Conservation (phyloP, 305 asterid genomes). For the Solanum aculeatissimum region DNA sequence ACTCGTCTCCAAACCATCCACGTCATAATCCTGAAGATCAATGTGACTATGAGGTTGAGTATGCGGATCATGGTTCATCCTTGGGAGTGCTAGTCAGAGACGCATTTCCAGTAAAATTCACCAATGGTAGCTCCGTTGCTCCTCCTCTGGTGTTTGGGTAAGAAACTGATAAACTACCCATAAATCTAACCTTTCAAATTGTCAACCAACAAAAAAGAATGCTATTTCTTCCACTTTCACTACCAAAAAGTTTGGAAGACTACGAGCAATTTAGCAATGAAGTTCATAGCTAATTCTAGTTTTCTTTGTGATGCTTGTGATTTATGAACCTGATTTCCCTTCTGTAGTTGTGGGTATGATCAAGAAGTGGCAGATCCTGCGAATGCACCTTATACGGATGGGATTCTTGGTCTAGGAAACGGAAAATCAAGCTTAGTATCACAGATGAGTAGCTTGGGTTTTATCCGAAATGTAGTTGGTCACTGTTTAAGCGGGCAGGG, state of each 20-base stretch:
- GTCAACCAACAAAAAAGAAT: not conserved
- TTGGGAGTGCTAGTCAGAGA: constrained; percentile 74
- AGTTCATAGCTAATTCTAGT: not conserved
- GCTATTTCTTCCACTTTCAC: not conserved
- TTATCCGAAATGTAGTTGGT: constrained; percentile 61
- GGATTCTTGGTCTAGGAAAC: constrained; percentile 82
- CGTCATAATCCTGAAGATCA: constrained; percentile 50
- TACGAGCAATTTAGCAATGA: not conserved
- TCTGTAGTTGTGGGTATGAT: constrained; percentile 76
- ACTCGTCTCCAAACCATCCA: constrained; percentile 13
- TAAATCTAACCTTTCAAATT: not conserved
- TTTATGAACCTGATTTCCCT: not conserved
- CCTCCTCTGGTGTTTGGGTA: constrained; percentile 79
- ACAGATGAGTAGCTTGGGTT: constrained; percentile 47
- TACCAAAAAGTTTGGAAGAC: not conserved
- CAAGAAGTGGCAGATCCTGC: constrained; percentile 54
- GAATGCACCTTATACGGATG: constrained; percentile 59
- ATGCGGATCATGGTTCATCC: constrained; percentile 81
- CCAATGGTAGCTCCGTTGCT: constrained; percentile 46
- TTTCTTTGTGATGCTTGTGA: not conserved
- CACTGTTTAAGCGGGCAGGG: constrained; percentile 82
- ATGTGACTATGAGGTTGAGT: constrained; percentile 79
- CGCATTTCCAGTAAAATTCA: constrained; percentile 42
- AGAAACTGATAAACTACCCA: not conserved
- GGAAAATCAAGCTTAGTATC: constrained; percentile 68